These are phyloP conservation scores for Corylus americana DNA, from an alignment of 306 rosid species.

Conservation along the genomic window DNA sequence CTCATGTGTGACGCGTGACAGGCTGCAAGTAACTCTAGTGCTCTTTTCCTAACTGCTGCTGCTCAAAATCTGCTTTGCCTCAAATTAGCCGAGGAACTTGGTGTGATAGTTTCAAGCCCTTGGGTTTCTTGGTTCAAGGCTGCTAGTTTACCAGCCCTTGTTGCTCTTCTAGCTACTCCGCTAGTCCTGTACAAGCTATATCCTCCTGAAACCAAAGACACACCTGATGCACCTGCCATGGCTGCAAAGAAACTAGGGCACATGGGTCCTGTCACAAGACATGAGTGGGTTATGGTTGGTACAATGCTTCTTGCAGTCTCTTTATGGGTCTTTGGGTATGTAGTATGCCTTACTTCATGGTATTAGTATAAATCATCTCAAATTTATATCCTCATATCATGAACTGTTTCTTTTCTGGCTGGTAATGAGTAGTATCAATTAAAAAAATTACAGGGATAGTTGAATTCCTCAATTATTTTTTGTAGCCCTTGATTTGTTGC, in stretches of 20 bases:
- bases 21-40: conserved; percentile 93
- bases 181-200: conserved; percentile 72
- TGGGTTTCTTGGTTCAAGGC: conserved; percentile 95
- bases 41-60: conserved; percentile 98
- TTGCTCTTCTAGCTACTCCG: conserved; percentile 74
- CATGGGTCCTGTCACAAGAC: conserved; percentile 79
- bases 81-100: conserved; percentile 85
- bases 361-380: not conserved
- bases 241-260: conserved; percentile 74
- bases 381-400: not conserved
- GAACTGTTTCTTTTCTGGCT: not conserved
- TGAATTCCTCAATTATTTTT: not conserved
- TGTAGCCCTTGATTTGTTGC: not conserved
- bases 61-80: conserved; percentile 93
- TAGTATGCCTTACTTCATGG: not conserved
- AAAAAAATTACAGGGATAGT: not conserved
- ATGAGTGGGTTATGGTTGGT: conserved; percentile 82
- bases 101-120: conserved; percentile 69
- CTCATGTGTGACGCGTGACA: conserved; percentile 53
- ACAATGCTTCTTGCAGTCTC: conserved; percentile 96
- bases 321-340: conserved; percentile 95
- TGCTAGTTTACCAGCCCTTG: conserved; percentile 79
- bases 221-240: conserved; percentile 95
- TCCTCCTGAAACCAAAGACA: conserved; percentile 93
- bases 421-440: not conserved